Conservation (phyloP, 2,329 filamentous ascomycete genomes). For the Penicillium sp. region DNA sequence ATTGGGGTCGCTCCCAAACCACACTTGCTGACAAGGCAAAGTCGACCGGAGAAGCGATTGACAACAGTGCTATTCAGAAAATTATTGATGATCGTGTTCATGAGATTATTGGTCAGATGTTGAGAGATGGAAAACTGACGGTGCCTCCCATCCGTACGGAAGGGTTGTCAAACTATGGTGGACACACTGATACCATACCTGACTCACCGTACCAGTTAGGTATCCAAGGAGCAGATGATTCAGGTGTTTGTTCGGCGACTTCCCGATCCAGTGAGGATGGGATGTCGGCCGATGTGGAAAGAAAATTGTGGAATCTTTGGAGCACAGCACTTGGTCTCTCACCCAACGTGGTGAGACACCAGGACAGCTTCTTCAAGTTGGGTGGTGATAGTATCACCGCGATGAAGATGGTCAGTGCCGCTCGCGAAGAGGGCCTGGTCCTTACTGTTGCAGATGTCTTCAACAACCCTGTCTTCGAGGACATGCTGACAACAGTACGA, state of each 20-base stretch:
- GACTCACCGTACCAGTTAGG: slow-evolving; percentile 22
- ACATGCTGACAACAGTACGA: slow-evolving; percentile 38
- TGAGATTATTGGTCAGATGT: slow-evolving; percentile 35
- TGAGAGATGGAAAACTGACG: slow-evolving; percentile 30
- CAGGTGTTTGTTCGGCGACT: slow-evolving; percentile 28
- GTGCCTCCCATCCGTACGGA: slow-evolving; percentile 20
- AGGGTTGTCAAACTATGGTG: slow-evolving; percentile 16
- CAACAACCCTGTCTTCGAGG: slow-evolving; percentile 42
- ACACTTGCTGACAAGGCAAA: slow-evolving; percentile 18
- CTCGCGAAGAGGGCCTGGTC: slow-evolving; percentile 40
- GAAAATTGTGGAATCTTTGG: slow-evolving; percentile 42
- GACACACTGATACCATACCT: slow-evolving; percentile 16
- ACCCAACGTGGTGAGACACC: slow-evolving; percentile 33
- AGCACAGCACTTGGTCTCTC: slow-evolving; percentile 38
- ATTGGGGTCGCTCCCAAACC: slow-evolving; percentile 18
- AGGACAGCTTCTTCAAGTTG: slow-evolving; percentile 46
- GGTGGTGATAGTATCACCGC: slow-evolving; percentile 45
- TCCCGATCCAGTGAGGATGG: slow-evolving; percentile 35
- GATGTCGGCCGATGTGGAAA: slow-evolving; percentile 31
- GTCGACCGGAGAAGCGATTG: slow-evolving; percentile 14
- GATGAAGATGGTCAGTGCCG: slow-evolving; percentile 44
- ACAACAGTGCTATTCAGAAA: slow-evolving; percentile 29
- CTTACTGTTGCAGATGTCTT: slow-evolving; percentile 48
- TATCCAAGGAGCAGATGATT: slow-evolving; percentile 21
- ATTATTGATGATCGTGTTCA: slow-evolving; percentile 39